phyloP scores from a whole-genome alignment of 352 stramenopile genomes.

The Thraustochytrium sp. region DNA sequence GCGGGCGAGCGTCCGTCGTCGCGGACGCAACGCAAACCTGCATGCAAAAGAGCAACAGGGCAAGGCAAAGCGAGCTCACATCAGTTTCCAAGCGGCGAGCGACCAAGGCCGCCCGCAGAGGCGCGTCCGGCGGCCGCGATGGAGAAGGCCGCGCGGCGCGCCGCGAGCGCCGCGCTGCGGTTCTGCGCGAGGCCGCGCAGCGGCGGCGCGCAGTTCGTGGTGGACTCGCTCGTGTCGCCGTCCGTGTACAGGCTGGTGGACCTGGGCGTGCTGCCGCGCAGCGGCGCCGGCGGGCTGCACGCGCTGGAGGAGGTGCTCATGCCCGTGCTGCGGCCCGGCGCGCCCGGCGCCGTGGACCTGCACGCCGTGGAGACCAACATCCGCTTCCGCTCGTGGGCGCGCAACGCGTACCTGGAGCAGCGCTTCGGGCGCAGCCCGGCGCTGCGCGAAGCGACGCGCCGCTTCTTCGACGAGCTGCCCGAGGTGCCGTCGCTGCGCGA shows the following conservation, averaged over 20 bases:
- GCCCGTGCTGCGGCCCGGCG: constrained; percentile 11
- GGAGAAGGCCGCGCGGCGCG: no score
- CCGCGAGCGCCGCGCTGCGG: not conserved
- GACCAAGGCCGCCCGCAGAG: no score
- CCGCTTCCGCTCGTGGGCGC: constrained; percentile 35
- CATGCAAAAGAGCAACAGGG: no score
- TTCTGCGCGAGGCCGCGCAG: not conserved
- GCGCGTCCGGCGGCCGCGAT: no score
- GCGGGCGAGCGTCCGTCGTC: no score
- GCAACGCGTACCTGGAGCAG: constrained; percentile 27
- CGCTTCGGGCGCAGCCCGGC: not conserved
- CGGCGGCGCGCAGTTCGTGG: not conserved
- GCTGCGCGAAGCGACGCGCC: not conserved
- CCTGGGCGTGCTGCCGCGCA: not conserved
- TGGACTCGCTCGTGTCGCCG: constrained; percentile 32
- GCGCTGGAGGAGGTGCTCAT: not conserved
- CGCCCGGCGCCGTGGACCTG: not conserved
- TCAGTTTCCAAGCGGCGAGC: no score
- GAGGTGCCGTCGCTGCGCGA: constrained; percentile 1
- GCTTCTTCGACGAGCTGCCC: not conserved
- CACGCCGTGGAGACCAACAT: constrained; percentile 42
- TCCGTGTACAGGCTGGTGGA: constrained; percentile 6
- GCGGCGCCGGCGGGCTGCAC: not conserved
- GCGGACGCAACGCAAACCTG: no score
- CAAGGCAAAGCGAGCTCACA: no score